phyloP scores from a whole-genome alignment of 2,329 filamentous ascomycete genomes.

The Penicillium sp. region DNA sequence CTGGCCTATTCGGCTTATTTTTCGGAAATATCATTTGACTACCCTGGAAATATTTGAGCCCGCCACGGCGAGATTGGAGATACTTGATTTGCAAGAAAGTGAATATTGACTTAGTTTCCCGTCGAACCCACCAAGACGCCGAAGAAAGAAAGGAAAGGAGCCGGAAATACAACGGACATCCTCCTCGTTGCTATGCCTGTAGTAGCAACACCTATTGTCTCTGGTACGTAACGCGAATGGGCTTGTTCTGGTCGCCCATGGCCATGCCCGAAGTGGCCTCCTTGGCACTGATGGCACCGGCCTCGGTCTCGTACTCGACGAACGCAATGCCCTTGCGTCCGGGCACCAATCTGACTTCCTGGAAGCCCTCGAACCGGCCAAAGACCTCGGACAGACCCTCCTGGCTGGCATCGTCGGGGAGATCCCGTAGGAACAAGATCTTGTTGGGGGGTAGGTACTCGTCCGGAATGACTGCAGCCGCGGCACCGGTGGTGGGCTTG shows the following conservation, averaged over 20 bases:
- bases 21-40: constrained; percentile 11
- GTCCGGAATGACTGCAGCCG: constrained; percentile 81
- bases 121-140: constrained; percentile 20
- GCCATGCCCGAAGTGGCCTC: constrained; percentile 87
- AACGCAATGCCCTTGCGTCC: constrained; percentile 88
- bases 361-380: constrained; percentile 87
- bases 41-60: constrained; percentile 2
- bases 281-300: constrained; percentile 88
- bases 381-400: constrained; percentile 81
- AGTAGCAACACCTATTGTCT: constrained; percentile 56
- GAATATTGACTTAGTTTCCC: neutral
- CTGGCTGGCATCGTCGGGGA: constrained; percentile 83
- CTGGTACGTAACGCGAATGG: constrained; percentile 96
- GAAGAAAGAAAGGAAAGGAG: constrained; percentile 21
- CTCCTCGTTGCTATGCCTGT: constrained; percentile 14
- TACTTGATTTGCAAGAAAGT: constrained; percentile 17
- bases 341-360: constrained; percentile 86
- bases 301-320: constrained; percentile 91
- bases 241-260: constrained; percentile 71
- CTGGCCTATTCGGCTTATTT: constrained; percentile 7
- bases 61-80: neutral
- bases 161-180: constrained; percentile 25
- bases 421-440: constrained; percentile 89
- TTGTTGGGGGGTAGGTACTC: constrained; percentile 98
- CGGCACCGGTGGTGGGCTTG: constrained; percentile 70